Evolutionary conservation across 192 early-diverging fungal genomes (phyloP), one percentile per base, ranked within the genome.

Genomic region (Podila verticillata): DNA sequence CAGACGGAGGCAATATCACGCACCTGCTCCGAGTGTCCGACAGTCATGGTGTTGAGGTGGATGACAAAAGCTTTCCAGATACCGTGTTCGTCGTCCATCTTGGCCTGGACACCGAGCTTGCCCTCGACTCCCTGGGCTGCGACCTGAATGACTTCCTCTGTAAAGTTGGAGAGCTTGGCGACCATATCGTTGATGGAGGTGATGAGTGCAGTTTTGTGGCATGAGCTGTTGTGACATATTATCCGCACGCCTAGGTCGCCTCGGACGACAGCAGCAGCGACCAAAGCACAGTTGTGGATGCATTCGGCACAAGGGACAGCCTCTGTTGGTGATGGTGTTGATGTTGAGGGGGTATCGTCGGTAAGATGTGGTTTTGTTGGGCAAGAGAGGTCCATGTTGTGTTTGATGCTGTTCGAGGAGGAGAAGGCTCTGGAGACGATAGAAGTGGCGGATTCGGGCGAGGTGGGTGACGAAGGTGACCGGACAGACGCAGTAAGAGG

Each of bases 81-180:
- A 57, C 91, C 91, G 17, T 78, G 77, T 7, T 84, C 81, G 17
- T 84, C 73, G 35, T 83, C 73, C 29, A 84, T 69, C n/a, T 78
- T 71, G 15, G 85, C 85, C 34, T 94, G 92, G 0, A 90, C 90
- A 63, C 93, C 94, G 4, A 95, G 84, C 34, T 89, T 88, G 9
- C 94, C 93, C 73, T 93, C 90, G 32, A 89, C 87, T 7, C 90
- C 92, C 61, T 93, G 90, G 4, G 86, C 88, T 22, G 92, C 89
- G 7, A 94, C 92, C 65, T 89, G 83, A 39, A 87, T 93, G 13
- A 93, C 86, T 70, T 92, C 88, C 15, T 84, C 70, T 24, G 85
- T 84, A 61, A 92, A 84, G 34, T 80, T 84, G 56, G 83, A 74
- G 13, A 91, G 84, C 66, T 89, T 85, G 58, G 89, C 87, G 24